Evolutionary conservation across 176 grass and related monocot genomes (phyloP).

Genomic region (Oryza rufipogon): DNA sequence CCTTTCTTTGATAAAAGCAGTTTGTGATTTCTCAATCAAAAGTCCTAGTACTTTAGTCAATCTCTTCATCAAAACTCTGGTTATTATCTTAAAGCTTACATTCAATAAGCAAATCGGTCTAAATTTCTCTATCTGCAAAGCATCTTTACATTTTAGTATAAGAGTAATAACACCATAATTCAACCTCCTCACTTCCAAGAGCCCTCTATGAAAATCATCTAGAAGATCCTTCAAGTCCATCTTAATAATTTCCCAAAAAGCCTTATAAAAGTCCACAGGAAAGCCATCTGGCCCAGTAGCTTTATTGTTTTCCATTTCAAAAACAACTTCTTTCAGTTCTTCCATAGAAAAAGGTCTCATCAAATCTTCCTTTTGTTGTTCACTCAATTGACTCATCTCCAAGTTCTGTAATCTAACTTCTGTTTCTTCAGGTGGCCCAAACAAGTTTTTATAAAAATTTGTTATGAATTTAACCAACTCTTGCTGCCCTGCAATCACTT

Average conservation of each 20-base stretch:
- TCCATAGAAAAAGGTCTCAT: not conserved
- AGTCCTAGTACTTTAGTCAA: rapidly evolving
- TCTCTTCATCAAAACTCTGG: not conserved
- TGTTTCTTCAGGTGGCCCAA: not conserved
- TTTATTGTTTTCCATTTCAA: not conserved
- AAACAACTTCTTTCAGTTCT: not conserved
- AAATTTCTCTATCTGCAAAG: not conserved
- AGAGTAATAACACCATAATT: not conserved
- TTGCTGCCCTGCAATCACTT: no score
- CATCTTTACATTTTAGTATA: not conserved
- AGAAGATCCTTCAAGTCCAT: not conserved
- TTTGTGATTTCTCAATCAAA: not conserved
- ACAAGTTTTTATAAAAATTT: not conserved
- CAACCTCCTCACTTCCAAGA: rapidly evolving
- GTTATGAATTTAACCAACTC: no score
- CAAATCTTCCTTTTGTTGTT: rapidly evolving
- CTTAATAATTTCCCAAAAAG: no score
- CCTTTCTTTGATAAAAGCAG: not conserved
- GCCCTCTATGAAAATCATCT: not conserved
- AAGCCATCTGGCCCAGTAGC: not conserved
- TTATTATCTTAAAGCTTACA: not conserved
- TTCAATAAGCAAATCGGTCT: not conserved
- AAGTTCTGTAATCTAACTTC: not conserved
- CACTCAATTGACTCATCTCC: not conserved
- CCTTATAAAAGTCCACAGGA: not conserved